Evolutionary conservation across 257 asterid species (phyloP), one percentile per base, ranked within the genome.

Genomic region (Lantana camara): DNA sequence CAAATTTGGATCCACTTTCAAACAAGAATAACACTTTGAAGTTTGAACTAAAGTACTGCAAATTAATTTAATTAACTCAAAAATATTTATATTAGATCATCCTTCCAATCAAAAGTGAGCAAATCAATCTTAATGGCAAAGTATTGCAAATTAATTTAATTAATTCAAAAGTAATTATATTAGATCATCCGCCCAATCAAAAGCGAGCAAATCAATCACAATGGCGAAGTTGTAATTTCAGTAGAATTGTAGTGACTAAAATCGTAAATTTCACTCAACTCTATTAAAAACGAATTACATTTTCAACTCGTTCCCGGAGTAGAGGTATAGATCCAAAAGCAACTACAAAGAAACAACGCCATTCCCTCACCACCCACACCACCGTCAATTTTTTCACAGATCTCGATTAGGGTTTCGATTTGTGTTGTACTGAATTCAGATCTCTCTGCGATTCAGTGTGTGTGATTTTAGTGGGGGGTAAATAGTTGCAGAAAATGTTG

Each of bases 401-500:
- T 63, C 79, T 45, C 66, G 67, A 66, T 55, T 69, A 55, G 74
- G 80, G 80, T 66, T 60, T 54, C 34, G 44, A 63, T 55, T 62
- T 60, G 1, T 22, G n/a, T 34, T 55, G 6, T 22, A 9, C 61
- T 32, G 27, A 37, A 55, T 55, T 55, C 48, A 55, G 80, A 70
- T 75, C 73, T 70, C 68, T 58, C 68, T 44, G 0, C 50, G 60
- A 7, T 56, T 21, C 62, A 32, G 73, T 30, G 62, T 15, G 62
- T 8, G 53, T 29, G 41, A 29, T 41, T 64, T 69, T 27, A n/a
- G n/a, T 30, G 35, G 46, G 61, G 69, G 76, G 64, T 45, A 72
- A 34, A 40, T 35, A 46, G 20, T 70, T 42, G 63, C 46, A 70
- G 76, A 66, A 55, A 67, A 94, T 94, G 99, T 73, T 90, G 89